These are phyloP conservation scores for Aspergillus bridgeri DNA, from an alignment of 495 filamentous ascomycete species.

Conservation along the genomic window DNA sequence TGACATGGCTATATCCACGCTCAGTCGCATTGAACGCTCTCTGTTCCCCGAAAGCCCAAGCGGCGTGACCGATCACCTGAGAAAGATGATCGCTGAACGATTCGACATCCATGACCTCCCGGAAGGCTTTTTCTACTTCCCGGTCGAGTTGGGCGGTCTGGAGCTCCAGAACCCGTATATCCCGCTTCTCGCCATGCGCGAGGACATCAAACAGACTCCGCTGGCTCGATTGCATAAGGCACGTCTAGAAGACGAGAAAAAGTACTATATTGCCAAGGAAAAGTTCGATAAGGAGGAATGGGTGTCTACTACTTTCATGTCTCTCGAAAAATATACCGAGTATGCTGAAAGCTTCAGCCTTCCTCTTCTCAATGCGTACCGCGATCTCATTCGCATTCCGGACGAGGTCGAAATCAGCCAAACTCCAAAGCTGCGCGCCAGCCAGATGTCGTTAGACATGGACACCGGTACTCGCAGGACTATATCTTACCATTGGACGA, in stretches of 20 bases:
- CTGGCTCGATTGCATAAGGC: slow-evolving; percentile 42
- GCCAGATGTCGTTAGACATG: slow-evolving; percentile 22
- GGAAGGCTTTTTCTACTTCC: slow-evolving; percentile 66
- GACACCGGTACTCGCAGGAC: slow-evolving; percentile 12
- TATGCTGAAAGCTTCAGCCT: slow-evolving; percentile 48
- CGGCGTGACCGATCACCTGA: slow-evolving; percentile 58
- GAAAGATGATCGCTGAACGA: slow-evolving; percentile 46
- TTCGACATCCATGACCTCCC: slow-evolving; percentile 57
- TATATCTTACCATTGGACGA: slow-evolving; percentile 31
- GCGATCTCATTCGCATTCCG: slow-evolving; percentile 37
- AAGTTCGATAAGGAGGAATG: slow-evolving; percentile 38
- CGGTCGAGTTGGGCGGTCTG: slow-evolving; percentile 56
- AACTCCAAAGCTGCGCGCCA: slow-evolving; percentile 25
- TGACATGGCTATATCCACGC: slow-evolving; percentile 58
- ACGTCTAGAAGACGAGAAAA: slow-evolving; percentile 36
- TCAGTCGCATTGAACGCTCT: slow-evolving; percentile 55
- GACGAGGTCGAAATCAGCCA: slow-evolving; percentile 30
- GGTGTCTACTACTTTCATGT: slow-evolving; percentile 43
- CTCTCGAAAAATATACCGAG: slow-evolving; percentile 50
- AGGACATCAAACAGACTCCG: slow-evolving; percentile 48
- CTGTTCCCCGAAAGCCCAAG: slow-evolving; percentile 43
- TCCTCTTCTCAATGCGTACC: slow-evolving; percentile 31
- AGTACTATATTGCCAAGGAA: slow-evolving; percentile 46
- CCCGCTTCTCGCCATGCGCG: slow-evolving; percentile 48
- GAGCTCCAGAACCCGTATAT: slow-evolving; percentile 57